phyloP scores from a whole-genome alignment of 2,329 filamentous ascomycete genomes.

The Penicillium hordei region DNA sequence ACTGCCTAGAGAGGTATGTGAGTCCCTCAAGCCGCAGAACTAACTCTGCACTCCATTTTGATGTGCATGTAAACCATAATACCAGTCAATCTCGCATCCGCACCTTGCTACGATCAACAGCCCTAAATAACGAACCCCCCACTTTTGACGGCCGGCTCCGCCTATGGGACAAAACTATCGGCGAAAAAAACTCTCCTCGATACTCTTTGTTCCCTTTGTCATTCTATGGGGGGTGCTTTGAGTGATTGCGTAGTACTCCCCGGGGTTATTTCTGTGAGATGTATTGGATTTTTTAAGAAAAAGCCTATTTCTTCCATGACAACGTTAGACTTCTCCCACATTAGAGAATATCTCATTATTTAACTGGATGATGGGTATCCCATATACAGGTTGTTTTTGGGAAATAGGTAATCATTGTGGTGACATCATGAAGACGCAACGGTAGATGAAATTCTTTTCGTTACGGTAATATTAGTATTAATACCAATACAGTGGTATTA shows the following conservation, averaged over 20 bases:
- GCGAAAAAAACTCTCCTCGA: neutral
- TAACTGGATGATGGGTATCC: neutral
- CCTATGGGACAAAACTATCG: conserved; percentile 11
- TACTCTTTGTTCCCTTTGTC: conserved; percentile 5
- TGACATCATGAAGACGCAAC: conserved; percentile 28
- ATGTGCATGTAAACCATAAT: conserved; percentile 23
- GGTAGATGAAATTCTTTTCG: neutral
- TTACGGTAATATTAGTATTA: neutral
- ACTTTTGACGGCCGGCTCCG: conserved; percentile 14
- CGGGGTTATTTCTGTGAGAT: neutral
- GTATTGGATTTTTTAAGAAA: neutral
- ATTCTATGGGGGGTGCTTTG: conserved; percentile 17
- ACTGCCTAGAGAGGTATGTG: neutral
- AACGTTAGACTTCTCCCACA: neutral
- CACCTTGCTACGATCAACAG: conserved; percentile 27
- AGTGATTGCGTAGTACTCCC: conserved; percentile 1
- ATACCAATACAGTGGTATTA: neutral
- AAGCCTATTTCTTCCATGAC: neutral
- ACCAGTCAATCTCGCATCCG: conserved; percentile 25
- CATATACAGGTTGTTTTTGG: neutral
- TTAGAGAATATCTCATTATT: neutral
- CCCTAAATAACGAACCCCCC: conserved; percentile 21
- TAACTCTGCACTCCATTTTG: conserved; percentile 10
- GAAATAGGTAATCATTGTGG: neutral
- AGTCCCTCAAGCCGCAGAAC: neutral